Conservation (phyloP, 1,139 yeast genomes). For the Kodamaea fungicola region DNA sequence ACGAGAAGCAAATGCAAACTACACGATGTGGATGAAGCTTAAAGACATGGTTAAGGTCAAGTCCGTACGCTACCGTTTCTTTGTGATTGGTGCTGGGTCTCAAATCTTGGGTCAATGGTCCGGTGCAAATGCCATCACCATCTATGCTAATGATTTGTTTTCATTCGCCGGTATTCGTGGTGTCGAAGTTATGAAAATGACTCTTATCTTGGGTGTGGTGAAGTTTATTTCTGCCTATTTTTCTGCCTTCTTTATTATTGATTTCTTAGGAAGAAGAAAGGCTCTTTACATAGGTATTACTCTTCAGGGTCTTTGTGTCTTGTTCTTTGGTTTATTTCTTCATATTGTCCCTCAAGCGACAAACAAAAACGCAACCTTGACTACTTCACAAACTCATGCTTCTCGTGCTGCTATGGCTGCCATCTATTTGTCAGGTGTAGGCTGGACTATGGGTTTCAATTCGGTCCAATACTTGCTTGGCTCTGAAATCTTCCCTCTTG, state of each 20-base stretch:
- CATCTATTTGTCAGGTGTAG: conserved; percentile 19
- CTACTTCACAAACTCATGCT: conserved; percentile 14
- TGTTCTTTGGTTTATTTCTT: conserved; percentile 20
- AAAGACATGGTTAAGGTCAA: conserved; percentile 34
- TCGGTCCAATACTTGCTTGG: conserved; percentile 22
- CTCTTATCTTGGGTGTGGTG: conserved; percentile 46
- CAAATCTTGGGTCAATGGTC: conserved; percentile 60
- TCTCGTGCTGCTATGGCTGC: conserved; percentile 21
- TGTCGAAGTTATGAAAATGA: conserved; percentile 38
- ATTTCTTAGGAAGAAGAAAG: conserved; percentile 44
- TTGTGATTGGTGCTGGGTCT: conserved; percentile 38
- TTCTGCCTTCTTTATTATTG: conserved; percentile 43
- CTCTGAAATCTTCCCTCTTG: conserved; percentile 23
- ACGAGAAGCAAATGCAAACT: conserved; percentile 27
- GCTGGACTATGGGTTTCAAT: conserved; percentile 26
- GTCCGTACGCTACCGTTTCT: conserved; percentile 44
- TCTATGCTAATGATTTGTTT: conserved; percentile 51
- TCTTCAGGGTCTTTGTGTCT: conserved; percentile 14
- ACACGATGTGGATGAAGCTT: conserved; percentile 14
- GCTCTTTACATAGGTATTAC: conserved; percentile 28
- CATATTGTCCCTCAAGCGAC: conserved; percentile 20
- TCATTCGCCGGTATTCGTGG: conserved; percentile 44
- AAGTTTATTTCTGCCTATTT: conserved; percentile 43
- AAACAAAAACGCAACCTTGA: conserved; percentile 10
- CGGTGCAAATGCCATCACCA: conserved; percentile 52